Evolutionary conservation across 768 basidiomycete species (phyloP).

Genomic region (Russula sp.): DNA sequence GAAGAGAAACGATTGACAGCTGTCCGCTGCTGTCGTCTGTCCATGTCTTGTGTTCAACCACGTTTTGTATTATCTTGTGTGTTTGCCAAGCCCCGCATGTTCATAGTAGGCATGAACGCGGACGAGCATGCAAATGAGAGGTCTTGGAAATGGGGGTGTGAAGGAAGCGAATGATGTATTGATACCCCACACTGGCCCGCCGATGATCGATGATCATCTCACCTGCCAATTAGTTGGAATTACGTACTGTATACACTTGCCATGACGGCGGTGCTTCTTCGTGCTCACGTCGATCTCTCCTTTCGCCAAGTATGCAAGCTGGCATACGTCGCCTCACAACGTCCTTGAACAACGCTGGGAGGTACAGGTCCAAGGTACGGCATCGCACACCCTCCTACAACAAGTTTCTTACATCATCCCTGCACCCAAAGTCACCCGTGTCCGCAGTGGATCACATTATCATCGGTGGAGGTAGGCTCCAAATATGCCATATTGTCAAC

Average conservation of each 20-base stretch:
- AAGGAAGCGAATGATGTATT: too few relatives aligned
- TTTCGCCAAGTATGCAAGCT: not conserved
- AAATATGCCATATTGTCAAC: not conserved
- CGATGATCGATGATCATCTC: too few relatives aligned
- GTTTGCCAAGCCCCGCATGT: not conserved
- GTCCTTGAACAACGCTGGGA: slow-evolving; percentile 59
- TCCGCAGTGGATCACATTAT: slow-evolving; percentile 77
- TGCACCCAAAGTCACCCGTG: slow-evolving; percentile 55
- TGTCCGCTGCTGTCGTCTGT: not conserved
- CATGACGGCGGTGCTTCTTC: too few relatives aligned
- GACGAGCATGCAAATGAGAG: not conserved
- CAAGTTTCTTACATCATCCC: not conserved
- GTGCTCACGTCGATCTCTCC: not conserved
- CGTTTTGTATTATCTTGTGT: not conserved
- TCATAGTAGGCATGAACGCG: not conserved
- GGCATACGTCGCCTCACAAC: slow-evolving; percentile 41
- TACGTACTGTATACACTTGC: too few relatives aligned
- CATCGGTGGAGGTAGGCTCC: slow-evolving; percentile 74
- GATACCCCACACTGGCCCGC: too few relatives aligned
- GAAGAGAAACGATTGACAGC: too few relatives aligned
- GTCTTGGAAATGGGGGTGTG: not conserved
- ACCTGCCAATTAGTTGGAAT: too few relatives aligned
- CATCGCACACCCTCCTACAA: slow-evolving; percentile 19
- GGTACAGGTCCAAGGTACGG: slow-evolving; percentile 60
- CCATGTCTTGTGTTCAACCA: not conserved